phyloP scores from a whole-genome alignment of 2,329 filamentous ascomycete species.

The Dissoconium aciculare region DNA sequence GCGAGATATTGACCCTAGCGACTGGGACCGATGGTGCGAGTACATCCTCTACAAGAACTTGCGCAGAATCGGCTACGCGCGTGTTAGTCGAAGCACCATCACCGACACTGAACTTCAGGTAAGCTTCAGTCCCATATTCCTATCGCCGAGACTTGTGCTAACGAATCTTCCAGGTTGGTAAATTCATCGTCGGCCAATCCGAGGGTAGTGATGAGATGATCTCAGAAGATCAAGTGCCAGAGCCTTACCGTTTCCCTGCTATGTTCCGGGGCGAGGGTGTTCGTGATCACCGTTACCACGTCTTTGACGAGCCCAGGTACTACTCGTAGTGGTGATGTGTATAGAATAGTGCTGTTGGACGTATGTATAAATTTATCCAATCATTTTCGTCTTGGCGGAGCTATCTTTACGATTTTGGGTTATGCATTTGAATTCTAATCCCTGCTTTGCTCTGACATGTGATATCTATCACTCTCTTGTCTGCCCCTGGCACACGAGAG shows the following conservation, averaged over 20 bases:
- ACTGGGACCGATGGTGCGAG: constrained; percentile 98
- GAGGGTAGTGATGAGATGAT: constrained; percentile 52
- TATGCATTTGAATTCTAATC: too few relatives aligned
- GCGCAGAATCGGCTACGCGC: constrained; percentile 72
- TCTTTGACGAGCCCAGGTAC: constrained; percentile 83
- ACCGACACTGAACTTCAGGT: constrained; percentile 95
- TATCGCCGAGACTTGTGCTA: constrained; percentile 3
- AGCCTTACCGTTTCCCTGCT: constrained; percentile 67
- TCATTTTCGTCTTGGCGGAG: too few relatives aligned
- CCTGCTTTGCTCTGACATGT: too few relatives aligned
- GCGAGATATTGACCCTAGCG: constrained; percentile 81
- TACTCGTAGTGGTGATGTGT: constrained; percentile 19
- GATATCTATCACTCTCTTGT: too few relatives aligned
- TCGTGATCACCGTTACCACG: constrained; percentile 81
- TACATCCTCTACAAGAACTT: constrained; percentile 93
- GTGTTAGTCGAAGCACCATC: constrained; percentile 77
- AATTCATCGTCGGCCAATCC: constrained; percentile 69
- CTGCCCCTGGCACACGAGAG: too few relatives aligned
- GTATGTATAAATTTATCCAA: too few relatives aligned
- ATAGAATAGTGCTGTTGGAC: too few relatives aligned
- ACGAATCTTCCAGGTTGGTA: constrained; percentile 47
- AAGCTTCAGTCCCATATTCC: constrained; percentile 17
- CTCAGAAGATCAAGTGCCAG: constrained; percentile 57
- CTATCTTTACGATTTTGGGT: too few relatives aligned
- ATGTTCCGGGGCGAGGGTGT: constrained; percentile 77